Conservation (phyloP, 2,329 filamentous ascomycete genomes). For the Dothistroma septosporum region DNA sequence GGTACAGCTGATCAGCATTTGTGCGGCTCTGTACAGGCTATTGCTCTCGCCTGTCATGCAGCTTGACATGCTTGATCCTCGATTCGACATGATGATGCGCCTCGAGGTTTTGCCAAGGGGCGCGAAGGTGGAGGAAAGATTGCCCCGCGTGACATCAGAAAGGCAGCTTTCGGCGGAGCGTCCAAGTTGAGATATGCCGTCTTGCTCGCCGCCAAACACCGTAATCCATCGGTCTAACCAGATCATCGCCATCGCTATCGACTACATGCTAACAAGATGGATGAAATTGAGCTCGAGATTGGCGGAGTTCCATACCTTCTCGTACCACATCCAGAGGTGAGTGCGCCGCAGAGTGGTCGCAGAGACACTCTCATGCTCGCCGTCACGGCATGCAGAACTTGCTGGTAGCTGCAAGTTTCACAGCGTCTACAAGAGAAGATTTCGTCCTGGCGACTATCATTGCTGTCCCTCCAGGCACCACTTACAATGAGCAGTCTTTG, state of each 20-base stretch:
- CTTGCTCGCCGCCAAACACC: neutral
- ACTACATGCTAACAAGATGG: neutral
- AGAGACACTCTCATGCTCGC: neutral
- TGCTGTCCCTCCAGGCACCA: neutral
- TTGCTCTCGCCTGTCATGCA: neutral
- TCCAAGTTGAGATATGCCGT: neutral
- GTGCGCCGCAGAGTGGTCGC: neutral
- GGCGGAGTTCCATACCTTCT: neutral
- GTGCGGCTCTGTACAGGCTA: neutral
- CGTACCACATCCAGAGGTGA: neutral
- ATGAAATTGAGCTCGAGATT: neutral
- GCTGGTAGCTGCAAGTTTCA: neutral
- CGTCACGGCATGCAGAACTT: neutral
- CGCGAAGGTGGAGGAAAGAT: neutral
- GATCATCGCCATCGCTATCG: neutral
- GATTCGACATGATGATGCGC: neutral
- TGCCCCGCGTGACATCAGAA: neutral
- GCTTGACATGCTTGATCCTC: neutral
- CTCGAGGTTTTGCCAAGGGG: neutral
- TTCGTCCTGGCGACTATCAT: neutral
- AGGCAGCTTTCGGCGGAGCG: neutral
- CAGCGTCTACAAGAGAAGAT: neutral
- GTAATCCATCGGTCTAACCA: neutral
- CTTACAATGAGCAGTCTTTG: neutral
- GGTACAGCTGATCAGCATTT: neutral